Evolutionary conservation across 75 land plant species (phyloP).

Genomic region (Selaginella tamariscina): DNA sequence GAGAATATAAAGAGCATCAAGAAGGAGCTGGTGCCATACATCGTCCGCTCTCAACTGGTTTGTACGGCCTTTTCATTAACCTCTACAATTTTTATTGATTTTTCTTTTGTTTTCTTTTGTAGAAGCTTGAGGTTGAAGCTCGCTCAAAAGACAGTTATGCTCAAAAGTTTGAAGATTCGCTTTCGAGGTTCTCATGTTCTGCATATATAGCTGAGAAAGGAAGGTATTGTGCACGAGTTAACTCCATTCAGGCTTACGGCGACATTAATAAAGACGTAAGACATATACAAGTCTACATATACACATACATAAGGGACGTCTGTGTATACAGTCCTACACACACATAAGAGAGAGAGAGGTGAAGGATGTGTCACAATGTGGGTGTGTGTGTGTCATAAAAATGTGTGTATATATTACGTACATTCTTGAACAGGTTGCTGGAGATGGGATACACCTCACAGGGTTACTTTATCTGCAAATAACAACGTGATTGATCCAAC

Average conservation of each 20-base stretch:
- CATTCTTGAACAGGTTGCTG: conserved; percentile 48
- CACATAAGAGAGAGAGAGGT: too few species aligned
- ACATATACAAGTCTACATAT: background rate
- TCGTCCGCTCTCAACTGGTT: conserved; percentile 79
- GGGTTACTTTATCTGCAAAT: conserved; percentile 66
- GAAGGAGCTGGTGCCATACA: conserved; percentile 82
- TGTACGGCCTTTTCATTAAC: conserved; percentile 15
- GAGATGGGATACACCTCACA: conserved; percentile 79
- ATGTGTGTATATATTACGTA: conserved; percentile 37
- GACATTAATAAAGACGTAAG: conserved; percentile 68
- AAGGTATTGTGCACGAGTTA: conserved; percentile 74
- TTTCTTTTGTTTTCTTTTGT: background rate
- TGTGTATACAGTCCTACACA: too few species aligned
- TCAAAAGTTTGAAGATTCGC: background rate
- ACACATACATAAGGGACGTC: too few species aligned
- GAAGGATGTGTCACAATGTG: too few species aligned
- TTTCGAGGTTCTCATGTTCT: conserved; percentile 51
- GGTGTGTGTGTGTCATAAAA: too few species aligned
- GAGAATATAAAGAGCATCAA: conserved; percentile 66
- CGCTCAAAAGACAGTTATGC: too few species aligned
- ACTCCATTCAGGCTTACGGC: conserved; percentile 80
- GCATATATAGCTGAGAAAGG: conserved; percentile 65
- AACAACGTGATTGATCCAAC: conserved; percentile 82
- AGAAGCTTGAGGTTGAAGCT: background rate
- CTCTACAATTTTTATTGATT: background rate